Evolutionary conservation across 148 eudicot genomes (phyloP).

Genomic region (Vaccinium vitisidaea): DNA sequence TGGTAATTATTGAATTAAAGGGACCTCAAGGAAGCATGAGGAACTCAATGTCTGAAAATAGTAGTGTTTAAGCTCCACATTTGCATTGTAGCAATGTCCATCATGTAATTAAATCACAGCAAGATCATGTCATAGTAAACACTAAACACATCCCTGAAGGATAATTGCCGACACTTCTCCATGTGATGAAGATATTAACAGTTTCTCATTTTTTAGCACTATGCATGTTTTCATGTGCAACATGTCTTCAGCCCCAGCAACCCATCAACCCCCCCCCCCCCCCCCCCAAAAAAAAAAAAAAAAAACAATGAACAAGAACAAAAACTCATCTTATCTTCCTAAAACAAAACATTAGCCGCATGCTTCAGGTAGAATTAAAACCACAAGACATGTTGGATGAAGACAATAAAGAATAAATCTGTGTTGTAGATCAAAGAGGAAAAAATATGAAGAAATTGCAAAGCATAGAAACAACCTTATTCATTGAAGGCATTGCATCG

Average conservation of each 20-base stretch:
- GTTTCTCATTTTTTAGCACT: neutral
- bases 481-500: conserved; percentile 34
- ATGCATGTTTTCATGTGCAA: neutral
- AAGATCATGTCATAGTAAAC: neutral
- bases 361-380: neutral
- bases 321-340: neutral
- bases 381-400: neutral
- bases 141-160: neutral
- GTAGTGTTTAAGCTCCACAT: neutral
- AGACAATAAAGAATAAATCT: neutral
- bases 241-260: neutral
- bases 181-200: neutral
- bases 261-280: neutral
- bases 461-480: conserved; percentile 28
- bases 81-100: neutral
- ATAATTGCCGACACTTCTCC: neutral
- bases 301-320: neutral
- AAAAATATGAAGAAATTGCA: neutral
- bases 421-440: neutral
- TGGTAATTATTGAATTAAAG: neutral
- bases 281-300: too few relatives aligned
- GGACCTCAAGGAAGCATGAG: neutral
- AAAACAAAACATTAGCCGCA: neutral
- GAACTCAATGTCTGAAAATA: neutral
- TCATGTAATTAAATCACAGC: neutral